Evolutionary conservation across 2,329 filamentous ascomycete genomes (phyloP).

Genomic region (Trichoderma asperellum): DNA sequence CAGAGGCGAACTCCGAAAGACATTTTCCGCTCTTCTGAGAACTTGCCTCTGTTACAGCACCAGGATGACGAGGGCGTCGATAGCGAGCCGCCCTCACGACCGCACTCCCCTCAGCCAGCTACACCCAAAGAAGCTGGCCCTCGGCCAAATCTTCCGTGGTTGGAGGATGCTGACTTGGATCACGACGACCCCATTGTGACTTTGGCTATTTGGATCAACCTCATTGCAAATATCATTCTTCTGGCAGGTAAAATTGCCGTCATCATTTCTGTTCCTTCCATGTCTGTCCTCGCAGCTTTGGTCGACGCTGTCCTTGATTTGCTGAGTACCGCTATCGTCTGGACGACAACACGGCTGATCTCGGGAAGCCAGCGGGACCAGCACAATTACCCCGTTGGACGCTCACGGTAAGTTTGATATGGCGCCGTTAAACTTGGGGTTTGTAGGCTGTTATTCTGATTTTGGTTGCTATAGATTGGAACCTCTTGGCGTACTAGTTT

Average conservation of each 20-base stretch:
- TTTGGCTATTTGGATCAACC: slow-evolving; percentile 86
- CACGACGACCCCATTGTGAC: slow-evolving; percentile 76
- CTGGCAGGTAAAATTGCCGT: slow-evolving; percentile 78
- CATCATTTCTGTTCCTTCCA: slow-evolving; percentile 75
- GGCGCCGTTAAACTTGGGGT: background rate
- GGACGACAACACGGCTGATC: slow-evolving; percentile 76
- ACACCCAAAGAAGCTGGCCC: slow-evolving; percentile 37
- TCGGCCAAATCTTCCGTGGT: slow-evolving; percentile 66
- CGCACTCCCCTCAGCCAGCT: background rate
- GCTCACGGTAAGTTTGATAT: slow-evolving; percentile 53
- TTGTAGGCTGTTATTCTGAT: background rate
- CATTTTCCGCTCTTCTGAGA: slow-evolving; percentile 77
- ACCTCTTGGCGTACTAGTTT: slow-evolving; percentile 78
- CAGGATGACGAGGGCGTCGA: slow-evolving; percentile 52
- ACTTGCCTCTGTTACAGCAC: slow-evolving; percentile 63
- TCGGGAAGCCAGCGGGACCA: slow-evolving; percentile 67
- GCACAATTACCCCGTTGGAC: slow-evolving; percentile 77
- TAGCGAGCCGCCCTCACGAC: background rate
- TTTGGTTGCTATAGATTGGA: slow-evolving; percentile 59
- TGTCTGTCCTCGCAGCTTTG: slow-evolving; percentile 78
- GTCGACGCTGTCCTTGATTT: slow-evolving; percentile 83
- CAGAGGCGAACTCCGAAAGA: slow-evolving; percentile 82
- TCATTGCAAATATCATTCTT: slow-evolving; percentile 75
- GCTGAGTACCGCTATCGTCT: slow-evolving; percentile 79
- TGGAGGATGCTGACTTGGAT: slow-evolving; percentile 73